Evolutionary conservation across 1,139 yeast genomes (phyloP), one percentile per base, ranked within the genome.

Genomic region (Protomyces gravidus): DNA sequence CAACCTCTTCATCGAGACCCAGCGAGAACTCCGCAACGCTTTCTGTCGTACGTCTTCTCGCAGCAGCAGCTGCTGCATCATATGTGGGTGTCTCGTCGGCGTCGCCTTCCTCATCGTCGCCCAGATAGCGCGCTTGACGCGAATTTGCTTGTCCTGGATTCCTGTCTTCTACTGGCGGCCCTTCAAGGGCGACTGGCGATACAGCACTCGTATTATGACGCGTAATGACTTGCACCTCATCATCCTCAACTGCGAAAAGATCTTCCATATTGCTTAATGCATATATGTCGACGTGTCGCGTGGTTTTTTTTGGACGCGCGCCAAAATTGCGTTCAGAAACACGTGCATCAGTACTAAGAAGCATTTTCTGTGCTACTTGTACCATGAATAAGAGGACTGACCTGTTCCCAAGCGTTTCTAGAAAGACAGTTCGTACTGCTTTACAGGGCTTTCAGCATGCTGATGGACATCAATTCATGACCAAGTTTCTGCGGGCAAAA

Each of bases 1-100:
- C 68, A 6, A 73, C 73, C 46, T 67, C 74, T 17, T 68, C 68
- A 61, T 73, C 77, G 21, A 73, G 69, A 3, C 76, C 77, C 28
- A 72, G 66, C 50, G 67, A 73, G 55, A 50, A 60, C 30, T 19
- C 40, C 17, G n/a, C 17, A 6, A 21, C 48, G 27, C 28, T 28
- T 5, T 25, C 48, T 21, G 48, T n/a, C 3, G 9, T 15, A 11
- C 30, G 23, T 45, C 30, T 13, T 5, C 30, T 27, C 27, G 19
- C 9, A 5, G 27, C 47, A 4, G 47, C 47, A 19, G 47, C 47
- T 13, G 47, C 47, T 15, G 30, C 47, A 23, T 45, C 47, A 21
- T 45, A 45, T 4, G 2, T 26, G n/a, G 30, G 28, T 4, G n/a
- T 19, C 15, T 45, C 42, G 4, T 30, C 36, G 11, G n/a, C 15